Conservation (phyloP, 169 alveolate species). For the Babesia sp. region DNA sequence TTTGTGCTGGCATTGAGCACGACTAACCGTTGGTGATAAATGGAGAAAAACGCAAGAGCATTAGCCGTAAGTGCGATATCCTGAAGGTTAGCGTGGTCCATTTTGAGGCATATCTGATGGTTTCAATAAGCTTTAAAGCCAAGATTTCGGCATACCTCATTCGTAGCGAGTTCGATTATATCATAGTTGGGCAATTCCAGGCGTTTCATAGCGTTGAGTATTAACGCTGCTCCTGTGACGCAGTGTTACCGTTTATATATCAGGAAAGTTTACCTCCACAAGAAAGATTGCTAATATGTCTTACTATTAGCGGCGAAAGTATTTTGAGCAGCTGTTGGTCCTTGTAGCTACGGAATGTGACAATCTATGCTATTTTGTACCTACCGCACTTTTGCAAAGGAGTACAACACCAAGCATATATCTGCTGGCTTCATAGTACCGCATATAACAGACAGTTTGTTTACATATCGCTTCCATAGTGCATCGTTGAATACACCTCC, state of each 20-base stretch:
- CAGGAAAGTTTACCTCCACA: slow-evolving; percentile 37
- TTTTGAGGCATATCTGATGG: slow-evolving; percentile 37
- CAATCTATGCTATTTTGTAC: neutral
- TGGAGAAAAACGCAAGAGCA: slow-evolving; percentile 70
- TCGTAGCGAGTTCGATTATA: slow-evolving; percentile 74
- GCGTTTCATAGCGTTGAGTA: slow-evolving; percentile 73
- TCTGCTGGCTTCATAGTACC: slow-evolving; percentile 69
- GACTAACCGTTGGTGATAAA: slow-evolving; percentile 70
- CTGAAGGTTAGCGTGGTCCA: slow-evolving; percentile 69
- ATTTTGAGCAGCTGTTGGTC: slow-evolving; percentile 69
- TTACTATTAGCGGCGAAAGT: slow-evolving; percentile 64
- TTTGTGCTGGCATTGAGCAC: neutral
- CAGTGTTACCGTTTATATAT: neutral
- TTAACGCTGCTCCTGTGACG: slow-evolving; percentile 63
- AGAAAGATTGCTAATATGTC: slow-evolving; percentile 53
- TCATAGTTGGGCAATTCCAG: slow-evolving; percentile 72
- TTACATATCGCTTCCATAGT: slow-evolving; percentile 77
- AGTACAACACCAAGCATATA: slow-evolving; percentile 71
- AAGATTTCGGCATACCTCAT: slow-evolving; percentile 57
- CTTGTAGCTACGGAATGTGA: slow-evolving; percentile 33
- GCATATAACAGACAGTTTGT: slow-evolving; percentile 52
- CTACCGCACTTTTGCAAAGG: slow-evolving; percentile 76
- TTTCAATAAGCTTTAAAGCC: neutral
- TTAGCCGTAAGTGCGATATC: slow-evolving; percentile 77
- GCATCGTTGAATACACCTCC: slow-evolving; percentile 75